These are phyloP conservation scores for Mortierella sp. DNA, from an alignment of 371 early-diverging fungal genomes.

Conservation along the genomic window DNA sequence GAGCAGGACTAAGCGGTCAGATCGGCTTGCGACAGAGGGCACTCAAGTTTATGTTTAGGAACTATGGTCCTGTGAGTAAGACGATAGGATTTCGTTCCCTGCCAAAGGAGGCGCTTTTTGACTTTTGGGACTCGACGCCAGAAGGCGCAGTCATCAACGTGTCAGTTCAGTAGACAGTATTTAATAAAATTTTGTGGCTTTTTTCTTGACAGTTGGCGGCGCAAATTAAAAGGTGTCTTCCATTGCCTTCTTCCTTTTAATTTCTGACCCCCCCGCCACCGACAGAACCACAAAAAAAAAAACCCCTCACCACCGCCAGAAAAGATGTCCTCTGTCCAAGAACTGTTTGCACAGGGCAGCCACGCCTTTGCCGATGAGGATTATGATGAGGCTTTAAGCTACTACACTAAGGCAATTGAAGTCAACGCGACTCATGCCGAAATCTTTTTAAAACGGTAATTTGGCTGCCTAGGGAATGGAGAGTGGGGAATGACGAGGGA, in stretches of 20 bases:
- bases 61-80: constrained; percentile 75
- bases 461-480: constrained; percentile 52
- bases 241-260: constrained; percentile 4
- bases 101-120: constrained; percentile 67
- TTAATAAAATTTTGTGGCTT: constrained; percentile 1
- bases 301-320: neutral
- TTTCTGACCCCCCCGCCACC: too few species aligned
- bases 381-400: constrained; percentile 65
- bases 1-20: constrained; percentile 69
- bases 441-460: constrained; percentile 71
- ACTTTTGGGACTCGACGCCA: constrained; percentile 75
- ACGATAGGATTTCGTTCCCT: constrained; percentile 67
- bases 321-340: constrained; percentile 52
- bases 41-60: constrained; percentile 70
- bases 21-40: constrained; percentile 69
- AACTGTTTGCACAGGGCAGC: constrained; percentile 65
- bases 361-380: constrained; percentile 73
- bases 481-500: neutral
- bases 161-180: constrained; percentile 14
- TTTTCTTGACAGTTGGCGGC: neutral
- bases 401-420: constrained; percentile 66
- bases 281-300: neutral
- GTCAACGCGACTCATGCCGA: constrained; percentile 67
- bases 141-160: constrained; percentile 58
- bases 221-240: neutral